Evolutionary conservation across 164 flowering plant species (phyloP).

Genomic region (Vitis riparia): DNA sequence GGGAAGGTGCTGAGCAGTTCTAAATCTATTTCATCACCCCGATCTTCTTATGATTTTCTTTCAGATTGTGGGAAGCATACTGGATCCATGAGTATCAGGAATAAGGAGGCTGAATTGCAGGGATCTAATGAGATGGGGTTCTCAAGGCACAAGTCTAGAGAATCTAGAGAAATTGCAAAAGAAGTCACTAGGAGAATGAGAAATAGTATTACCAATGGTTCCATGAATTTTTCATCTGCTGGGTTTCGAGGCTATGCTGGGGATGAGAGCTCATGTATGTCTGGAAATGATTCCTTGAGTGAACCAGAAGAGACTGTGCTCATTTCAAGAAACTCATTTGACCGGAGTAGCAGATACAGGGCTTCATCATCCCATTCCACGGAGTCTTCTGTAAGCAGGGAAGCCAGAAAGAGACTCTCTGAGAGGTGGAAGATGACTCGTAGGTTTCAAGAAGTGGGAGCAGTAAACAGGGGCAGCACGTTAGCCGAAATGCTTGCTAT

Average conservation of each 20-base stretch:
- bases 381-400: conserved; percentile 66
- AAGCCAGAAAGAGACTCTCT: conserved; percentile 84
- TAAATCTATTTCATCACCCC: conserved; percentile 33
- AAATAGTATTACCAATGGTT: conserved; percentile 20
- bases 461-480: conserved; percentile 51
- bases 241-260: conserved; percentile 55
- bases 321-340: conserved; percentile 27
- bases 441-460: conserved; percentile 40
- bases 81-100: conserved; percentile 18
- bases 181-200: conserved; percentile 51
- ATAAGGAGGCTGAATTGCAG: conserved; percentile 22
- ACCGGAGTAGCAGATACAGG: conserved; percentile 22
- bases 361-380: conserved; percentile 39
- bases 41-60: conserved; percentile 27
- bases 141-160: conserved; percentile 36
- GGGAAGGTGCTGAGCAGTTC: conserved; percentile 30
- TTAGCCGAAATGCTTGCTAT: conserved; percentile 85
- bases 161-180: conserved; percentile 66
- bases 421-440: conserved; percentile 71
- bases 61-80: conserved; percentile 27
- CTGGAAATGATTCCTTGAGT: conserved; percentile 52
- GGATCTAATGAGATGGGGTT: conserved; percentile 22
- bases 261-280: conserved; percentile 59
- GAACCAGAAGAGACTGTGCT: conserved; percentile 39
- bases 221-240: conserved; percentile 25